phyloP scores from a whole-genome alignment of 495 filamentous ascomycete genomes.

The Durotheca rogersii region DNA sequence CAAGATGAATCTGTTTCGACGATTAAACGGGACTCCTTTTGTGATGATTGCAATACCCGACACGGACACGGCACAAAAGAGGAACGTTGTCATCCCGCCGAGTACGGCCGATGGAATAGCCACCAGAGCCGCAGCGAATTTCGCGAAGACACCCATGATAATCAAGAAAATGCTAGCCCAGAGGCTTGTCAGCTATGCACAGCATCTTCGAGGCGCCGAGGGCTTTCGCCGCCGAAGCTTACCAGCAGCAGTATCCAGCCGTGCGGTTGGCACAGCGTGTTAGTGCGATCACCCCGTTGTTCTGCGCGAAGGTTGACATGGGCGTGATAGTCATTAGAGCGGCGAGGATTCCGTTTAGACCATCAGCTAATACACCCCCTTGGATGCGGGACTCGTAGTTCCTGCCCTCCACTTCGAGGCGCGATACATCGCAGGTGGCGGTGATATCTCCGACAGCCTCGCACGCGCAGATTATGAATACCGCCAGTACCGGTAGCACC shows the following conservation, averaged over 20 bases:
- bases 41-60: slow-evolving; percentile 85
- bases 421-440: slow-evolving; percentile 77
- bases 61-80: slow-evolving; percentile 81
- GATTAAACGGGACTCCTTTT: slow-evolving; percentile 70
- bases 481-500: slow-evolving; percentile 78
- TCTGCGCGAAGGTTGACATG: slow-evolving; percentile 76
- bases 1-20: slow-evolving; percentile 85
- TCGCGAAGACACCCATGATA: slow-evolving; percentile 87
- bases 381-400: slow-evolving; percentile 88
- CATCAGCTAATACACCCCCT: slow-evolving; percentile 83
- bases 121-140: slow-evolving; percentile 86
- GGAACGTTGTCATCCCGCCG: slow-evolving; percentile 91
- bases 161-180: slow-evolving; percentile 73
- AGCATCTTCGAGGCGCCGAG: too few species aligned
- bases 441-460: slow-evolving; percentile 85
- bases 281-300: slow-evolving; percentile 89
- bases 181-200: slow-evolving; percentile 37
- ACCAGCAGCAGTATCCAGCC: slow-evolving; percentile 71
- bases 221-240: too few species aligned
- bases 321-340: slow-evolving; percentile 83
- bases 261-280: slow-evolving; percentile 87
- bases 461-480: slow-evolving; percentile 86
- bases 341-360: slow-evolving; percentile 78
- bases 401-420: slow-evolving; percentile 75
- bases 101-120: slow-evolving; percentile 78